Conservation (phyloP, 768 basidiomycete genomes). For the Rhodosporidiobolus sp. region DNA sequence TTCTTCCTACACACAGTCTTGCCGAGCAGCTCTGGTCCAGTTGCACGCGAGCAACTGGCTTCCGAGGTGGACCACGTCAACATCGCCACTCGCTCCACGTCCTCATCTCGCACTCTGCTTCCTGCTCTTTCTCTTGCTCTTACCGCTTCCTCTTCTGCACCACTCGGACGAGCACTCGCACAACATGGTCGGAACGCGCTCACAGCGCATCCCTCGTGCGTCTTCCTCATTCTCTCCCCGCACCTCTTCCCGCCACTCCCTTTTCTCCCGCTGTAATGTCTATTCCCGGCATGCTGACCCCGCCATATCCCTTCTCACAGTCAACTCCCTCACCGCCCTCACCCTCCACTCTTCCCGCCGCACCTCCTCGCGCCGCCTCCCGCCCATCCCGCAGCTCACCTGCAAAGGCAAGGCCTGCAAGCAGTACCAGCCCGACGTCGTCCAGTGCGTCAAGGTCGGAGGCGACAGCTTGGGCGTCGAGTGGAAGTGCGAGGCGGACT, state of each 20-base stretch:
- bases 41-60: no score
- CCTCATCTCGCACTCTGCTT: neutral
- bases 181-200: slow-evolving; percentile 2
- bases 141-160: neutral
- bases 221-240: neutral
- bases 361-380: slow-evolving; percentile 66
- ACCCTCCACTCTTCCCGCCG: slow-evolving; percentile 69
- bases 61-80: no score
- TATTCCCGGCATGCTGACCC: neutral
- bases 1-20: no score
- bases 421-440: slow-evolving; percentile 73
- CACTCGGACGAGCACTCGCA: neutral
- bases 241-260: neutral
- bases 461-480: slow-evolving; percentile 73
- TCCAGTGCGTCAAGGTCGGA: slow-evolving; percentile 78
- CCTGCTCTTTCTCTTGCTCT: neutral
- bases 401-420: slow-evolving; percentile 77
- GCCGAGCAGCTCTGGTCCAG: no score
- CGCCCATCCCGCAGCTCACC: slow-evolving; percentile 70
- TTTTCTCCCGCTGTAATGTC: neutral
- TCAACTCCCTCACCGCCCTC: slow-evolving; percentile 62
- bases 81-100: no score
- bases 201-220: slow-evolving; percentile 15
- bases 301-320: neutral
- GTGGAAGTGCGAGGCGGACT: slow-evolving; percentile 93